These are phyloP conservation scores for Phyllosticta citribraziliensis DNA, from an alignment of 2,329 filamentous ascomycete species.

Conservation along the genomic window DNA sequence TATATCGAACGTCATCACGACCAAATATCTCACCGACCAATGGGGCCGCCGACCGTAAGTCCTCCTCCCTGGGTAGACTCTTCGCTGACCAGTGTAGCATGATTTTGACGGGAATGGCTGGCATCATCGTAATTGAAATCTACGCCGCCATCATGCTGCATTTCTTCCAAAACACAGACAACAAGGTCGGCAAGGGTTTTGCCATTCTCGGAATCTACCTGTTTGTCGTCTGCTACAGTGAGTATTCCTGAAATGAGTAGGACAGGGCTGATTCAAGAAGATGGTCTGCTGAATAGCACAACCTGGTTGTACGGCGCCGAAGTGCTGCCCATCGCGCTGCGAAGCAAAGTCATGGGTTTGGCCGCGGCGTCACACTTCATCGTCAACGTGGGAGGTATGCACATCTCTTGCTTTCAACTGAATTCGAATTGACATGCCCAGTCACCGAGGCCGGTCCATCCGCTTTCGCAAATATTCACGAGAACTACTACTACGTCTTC, in stretches of 20 bases:
- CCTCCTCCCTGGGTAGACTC: conserved; percentile 47
- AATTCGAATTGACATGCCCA: too few species aligned
- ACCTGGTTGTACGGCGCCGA: conserved; percentile 49
- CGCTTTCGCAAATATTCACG: conserved; percentile 47
- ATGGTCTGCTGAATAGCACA: conserved; percentile 40
- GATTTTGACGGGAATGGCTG: conserved; percentile 43
- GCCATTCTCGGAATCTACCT: conserved; percentile 51
- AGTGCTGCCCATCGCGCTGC: conserved; percentile 42
- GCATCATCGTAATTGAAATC: conserved; percentile 47
- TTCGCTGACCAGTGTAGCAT: conserved; percentile 40
- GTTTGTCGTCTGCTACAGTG: conserved; percentile 47
- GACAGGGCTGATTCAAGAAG: conserved; percentile 24
- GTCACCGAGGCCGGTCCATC: conserved; percentile 32
- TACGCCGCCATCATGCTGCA: conserved; percentile 51
- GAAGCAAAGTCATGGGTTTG: conserved; percentile 47
- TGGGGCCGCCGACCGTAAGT: conserved; percentile 39
- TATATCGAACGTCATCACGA: conserved; percentile 17
- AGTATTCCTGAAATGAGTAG: conserved; percentile 17
- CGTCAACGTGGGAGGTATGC: neutral
- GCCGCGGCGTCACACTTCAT: conserved; percentile 39
- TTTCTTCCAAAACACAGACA: conserved; percentile 46
- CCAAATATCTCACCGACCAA: conserved; percentile 16
- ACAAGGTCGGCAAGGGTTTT: conserved; percentile 48
- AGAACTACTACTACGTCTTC: conserved; percentile 54
- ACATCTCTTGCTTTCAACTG: too few species aligned